Percentiles rank a stretch among this genome's conserved stretches.
Evolutionary conservation across 2,329 filamentous ascomycete genomes (phyloP).

Genomic region (Scedosporium aurantiacum): DNA sequence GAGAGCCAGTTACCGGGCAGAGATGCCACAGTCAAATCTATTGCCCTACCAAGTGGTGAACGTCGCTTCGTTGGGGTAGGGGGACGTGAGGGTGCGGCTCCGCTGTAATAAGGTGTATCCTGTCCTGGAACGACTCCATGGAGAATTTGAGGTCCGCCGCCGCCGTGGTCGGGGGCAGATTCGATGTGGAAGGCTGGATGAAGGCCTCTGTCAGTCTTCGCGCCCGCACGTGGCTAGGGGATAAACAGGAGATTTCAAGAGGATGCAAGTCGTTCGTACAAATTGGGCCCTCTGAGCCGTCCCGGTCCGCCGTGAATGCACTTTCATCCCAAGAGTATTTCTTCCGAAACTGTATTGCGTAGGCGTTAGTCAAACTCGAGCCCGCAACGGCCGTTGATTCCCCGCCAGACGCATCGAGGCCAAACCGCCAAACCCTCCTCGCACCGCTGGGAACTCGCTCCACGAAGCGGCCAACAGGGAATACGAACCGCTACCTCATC

Average conservation of each 20-base stretch:
- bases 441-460: not conserved
- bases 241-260: not conserved
- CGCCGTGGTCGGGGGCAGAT: conserved; percentile 28
- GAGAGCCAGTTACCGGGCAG: conserved; percentile 25
- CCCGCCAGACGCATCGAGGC: not conserved
- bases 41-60: conserved; percentile 43
- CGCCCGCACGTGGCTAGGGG: not conserved
- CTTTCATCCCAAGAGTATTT: conserved; percentile 47
- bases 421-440: not conserved
- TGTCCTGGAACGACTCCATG: conserved; percentile 29
- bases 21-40: conserved; percentile 34
- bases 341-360: conserved; percentile 26
- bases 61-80: conserved; percentile 47
- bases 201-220: not conserved
- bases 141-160: conserved; percentile 21
- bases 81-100: conserved; percentile 45
- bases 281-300: conserved; percentile 28
- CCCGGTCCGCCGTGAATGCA: conserved; percentile 39
- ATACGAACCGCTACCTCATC: conserved; percentile 23
- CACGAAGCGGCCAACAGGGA: not conserved
- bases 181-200: conserved; percentile 45
- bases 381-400: not conserved
- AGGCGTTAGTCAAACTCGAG: not conserved
- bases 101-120: conserved; percentile 19
- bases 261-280: not conserved